Percentiles rank a stretch among this genome's conserved stretches.
Conservation (phyloP, 345 rosid genomes). For the Mangifera indica region DNA sequence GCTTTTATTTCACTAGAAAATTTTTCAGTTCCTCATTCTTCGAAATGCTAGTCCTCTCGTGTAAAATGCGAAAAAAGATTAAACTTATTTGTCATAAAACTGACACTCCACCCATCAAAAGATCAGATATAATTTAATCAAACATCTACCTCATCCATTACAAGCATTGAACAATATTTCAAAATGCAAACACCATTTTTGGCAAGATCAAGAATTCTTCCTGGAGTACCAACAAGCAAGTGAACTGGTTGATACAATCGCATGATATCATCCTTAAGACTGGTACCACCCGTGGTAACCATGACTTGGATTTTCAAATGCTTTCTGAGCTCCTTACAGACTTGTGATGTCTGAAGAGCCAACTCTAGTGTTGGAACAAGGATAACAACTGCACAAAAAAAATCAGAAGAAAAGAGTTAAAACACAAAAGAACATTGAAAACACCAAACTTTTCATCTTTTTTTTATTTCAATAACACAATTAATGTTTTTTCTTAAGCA, state of each 20-base stretch:
- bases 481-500: too few species aligned
- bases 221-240: constrained; percentile 97
- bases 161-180: constrained; percentile 96
- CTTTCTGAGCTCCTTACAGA: constrained; percentile 97
- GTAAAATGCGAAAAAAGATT: background rate
- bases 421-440: background rate
- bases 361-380: constrained; percentile 96
- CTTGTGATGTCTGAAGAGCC: constrained; percentile 99
- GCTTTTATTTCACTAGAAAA: background rate
- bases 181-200: constrained; percentile 92
- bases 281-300: constrained; percentile 99
- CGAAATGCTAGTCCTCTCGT: background rate
- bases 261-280: constrained; percentile 99
- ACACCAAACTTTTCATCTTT: too few species aligned
- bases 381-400: constrained; percentile 65
- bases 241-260: constrained; percentile 97
- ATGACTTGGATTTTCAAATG: constrained; percentile 91
- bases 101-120: background rate
- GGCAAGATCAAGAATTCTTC: constrained; percentile 94
- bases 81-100: background rate
- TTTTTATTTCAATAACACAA: too few species aligned
- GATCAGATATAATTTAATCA: background rate
- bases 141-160: constrained; percentile 88
- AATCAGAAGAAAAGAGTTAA: constrained; percentile 7
- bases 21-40: background rate